Base-by-base conservation (phyloP, 2,329 filamentous ascomycete species). In the Zymoseptoria passerinii region DNA sequence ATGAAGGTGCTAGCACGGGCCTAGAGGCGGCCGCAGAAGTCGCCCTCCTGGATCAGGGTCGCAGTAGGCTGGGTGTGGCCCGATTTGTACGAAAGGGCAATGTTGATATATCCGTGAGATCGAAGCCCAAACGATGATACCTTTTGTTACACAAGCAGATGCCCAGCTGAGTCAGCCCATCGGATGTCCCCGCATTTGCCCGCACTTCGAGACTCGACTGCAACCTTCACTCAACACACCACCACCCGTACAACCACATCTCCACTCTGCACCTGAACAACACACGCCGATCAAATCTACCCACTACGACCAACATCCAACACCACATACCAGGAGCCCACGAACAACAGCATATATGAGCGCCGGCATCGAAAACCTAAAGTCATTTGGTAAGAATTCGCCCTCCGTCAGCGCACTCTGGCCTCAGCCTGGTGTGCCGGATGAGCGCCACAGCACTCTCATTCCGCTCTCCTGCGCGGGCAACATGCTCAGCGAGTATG, bases 291-390 rank as follows among this genome's bases (percentile, higher is more conserved):
- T 54, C 56, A 61, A 27, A 40, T 52, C 35, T 23, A 20, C 48
- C 48, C 49, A 55, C 52, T 53, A 44, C 49, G 57, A 29, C 51
- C 54, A 58, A 48, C 28, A 23, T 50, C 49, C 54, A 53, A 53
- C 52, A 53, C 28, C 60, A 48, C 49, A 20, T 20, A 50, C 49
- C 49, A 20, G 49, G 19, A 50, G 23, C 49, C 49, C 49, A 20
- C 49, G 28, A 18, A 53, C 49, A 58, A 57, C 58, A 59, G 60
- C n/a, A 58, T 58, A 57, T 62, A 56, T 63, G 64, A 64, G 64
- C 63, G 62, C 57, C 58, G 50, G 50, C 58, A 60, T 66, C 61
- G 62, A 66, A 55, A 66, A 66, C 61, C 64, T 66, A 59, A 64
- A 66, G 61, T 62, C 64, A 58, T 64, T 64, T 56, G 64, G 64